Base-by-base conservation (phyloP, 345 rosid species). In the Pistacia atlantica region DNA sequence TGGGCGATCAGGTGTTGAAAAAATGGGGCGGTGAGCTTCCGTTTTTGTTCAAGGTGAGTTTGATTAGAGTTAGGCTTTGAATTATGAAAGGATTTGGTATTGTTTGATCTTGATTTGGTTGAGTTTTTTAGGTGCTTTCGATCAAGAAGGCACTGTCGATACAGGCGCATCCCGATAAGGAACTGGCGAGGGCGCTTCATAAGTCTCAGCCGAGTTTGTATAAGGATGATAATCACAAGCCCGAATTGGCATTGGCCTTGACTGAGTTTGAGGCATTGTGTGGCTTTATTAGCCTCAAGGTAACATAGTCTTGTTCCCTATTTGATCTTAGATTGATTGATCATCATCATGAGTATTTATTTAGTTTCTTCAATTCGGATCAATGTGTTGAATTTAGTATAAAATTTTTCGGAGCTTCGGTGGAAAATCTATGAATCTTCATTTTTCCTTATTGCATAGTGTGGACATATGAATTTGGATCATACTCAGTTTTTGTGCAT, bases 21-120 rank as follows among this genome's bases (percentile, higher is more conserved):
- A 83, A 69, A 78, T 86, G 89, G 87, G 89, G 89, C 1, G 72
- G 64, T 61, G 79, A 84, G 82, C 85, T 86, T 65, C 89, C 87
- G 56, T 86, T 86, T 79, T 80, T 86, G 79, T 79, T 86, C 75
- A 86, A 86, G 89, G 85, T 86, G 38, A 61, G 69, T 31, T 28
- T 16, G 20, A 31, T 38, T 57, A 8, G 46, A 42, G 8, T 42
- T 42, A 5, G 42, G 9, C 46, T 42, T 10, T 8, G 9, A 42
- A 42, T 42, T 42, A 8, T 42, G 9, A 42, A 42, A 42, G 46
- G 20, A 9, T 4, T 42, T 18, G 2, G 5, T 20, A n/a, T 31
- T 6, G 10, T 38, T 37, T 42, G 72, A 58, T 58, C 59, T 51
- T 31, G 37, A 25, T 74, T 76, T 46, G 48, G 11, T 1, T 69